A percentile compares a stretch with the other conserved stretches of the same genome.
Evolutionary conservation across 176 grass and related monocot species (phyloP).

Genomic region (Canna indica): DNA sequence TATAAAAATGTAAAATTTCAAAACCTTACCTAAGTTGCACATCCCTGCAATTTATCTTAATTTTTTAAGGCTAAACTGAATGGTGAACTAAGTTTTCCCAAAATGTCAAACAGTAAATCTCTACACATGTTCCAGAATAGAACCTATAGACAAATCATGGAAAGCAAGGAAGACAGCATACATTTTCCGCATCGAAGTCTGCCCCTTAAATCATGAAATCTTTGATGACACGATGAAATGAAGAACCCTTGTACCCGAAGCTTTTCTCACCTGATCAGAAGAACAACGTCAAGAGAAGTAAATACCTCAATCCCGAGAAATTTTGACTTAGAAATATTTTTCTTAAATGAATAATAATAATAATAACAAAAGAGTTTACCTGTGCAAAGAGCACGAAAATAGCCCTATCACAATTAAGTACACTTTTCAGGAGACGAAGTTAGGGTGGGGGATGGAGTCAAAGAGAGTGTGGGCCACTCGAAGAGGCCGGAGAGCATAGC

Average conservation of each 20-base stretch:
- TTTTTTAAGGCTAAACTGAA: no score
- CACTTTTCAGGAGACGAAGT: constrained; percentile 57
- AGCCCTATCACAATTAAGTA: constrained; percentile 58
- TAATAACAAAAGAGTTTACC: constrained; percentile 24
- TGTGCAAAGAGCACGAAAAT: constrained; percentile 61
- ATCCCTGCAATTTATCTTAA: no score
- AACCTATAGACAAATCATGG: background rate
- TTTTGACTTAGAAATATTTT: background rate
- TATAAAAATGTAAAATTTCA: no score
- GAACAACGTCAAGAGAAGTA: background rate
- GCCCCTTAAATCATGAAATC: constrained; percentile 83
- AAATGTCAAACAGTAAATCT: no score
- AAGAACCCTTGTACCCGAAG: constrained; percentile 58
- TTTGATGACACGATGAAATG: constrained; percentile 73
- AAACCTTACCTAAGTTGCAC: no score
- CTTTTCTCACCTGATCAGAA: constrained; percentile 43
- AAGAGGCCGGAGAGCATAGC: constrained; percentile 48
- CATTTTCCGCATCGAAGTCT: constrained; percentile 19
- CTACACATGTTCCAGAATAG: no score
- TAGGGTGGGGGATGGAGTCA: constrained; percentile 47
- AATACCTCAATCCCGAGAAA: background rate
- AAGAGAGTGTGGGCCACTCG: constrained; percentile 37
- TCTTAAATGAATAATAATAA: background rate
- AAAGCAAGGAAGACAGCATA: background rate
- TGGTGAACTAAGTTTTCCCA: no score